phyloP scores from a whole-genome alignment of 257 asterid species.

The Nyctanthes arbortristis region DNA sequence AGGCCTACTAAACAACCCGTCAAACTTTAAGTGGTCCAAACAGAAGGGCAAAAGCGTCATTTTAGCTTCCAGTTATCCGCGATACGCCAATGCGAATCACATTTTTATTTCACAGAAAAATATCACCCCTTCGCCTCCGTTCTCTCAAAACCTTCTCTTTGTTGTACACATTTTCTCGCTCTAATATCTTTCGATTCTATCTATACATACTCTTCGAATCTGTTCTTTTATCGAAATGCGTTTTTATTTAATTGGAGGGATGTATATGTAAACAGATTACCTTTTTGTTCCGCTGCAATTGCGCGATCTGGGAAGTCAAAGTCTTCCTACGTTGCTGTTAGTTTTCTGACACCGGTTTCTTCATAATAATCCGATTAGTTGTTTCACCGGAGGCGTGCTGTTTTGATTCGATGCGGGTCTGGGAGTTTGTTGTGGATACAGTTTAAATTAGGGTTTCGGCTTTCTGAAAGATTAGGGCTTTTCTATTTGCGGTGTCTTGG shows the following conservation, averaged over 20 bases:
- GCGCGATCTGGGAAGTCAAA: conserved; percentile 53
- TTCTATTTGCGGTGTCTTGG: background rate
- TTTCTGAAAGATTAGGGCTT: background rate
- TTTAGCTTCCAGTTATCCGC: conserved; percentile 31
- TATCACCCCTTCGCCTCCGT: conserved; percentile 37
- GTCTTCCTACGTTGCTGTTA: conserved; percentile 33
- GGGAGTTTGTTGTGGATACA: conserved; percentile 21
- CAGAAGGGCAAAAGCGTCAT: conserved; percentile 27
- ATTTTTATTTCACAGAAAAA: conserved; percentile 25
- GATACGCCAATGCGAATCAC: conserved; percentile 39
- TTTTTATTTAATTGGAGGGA: background rate
- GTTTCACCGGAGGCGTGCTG: conserved; percentile 21
- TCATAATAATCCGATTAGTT: conserved; percentile 25
- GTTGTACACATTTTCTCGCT: conserved; percentile 28
- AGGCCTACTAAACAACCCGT: background rate
- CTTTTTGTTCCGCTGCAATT: conserved; percentile 51
- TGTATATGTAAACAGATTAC: background rate
- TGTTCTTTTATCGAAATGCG: background rate
- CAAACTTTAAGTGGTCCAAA: background rate
- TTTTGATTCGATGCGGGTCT: conserved; percentile 24
- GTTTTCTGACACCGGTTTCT: conserved; percentile 26
- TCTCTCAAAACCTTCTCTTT: conserved; percentile 25
- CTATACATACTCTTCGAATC: background rate
- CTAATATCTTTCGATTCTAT: background rate
- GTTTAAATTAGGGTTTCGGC: conserved; percentile 63